Conservation (phyloP, 495 filamentous ascomycete species). For the Tirmania nivea region DNA sequence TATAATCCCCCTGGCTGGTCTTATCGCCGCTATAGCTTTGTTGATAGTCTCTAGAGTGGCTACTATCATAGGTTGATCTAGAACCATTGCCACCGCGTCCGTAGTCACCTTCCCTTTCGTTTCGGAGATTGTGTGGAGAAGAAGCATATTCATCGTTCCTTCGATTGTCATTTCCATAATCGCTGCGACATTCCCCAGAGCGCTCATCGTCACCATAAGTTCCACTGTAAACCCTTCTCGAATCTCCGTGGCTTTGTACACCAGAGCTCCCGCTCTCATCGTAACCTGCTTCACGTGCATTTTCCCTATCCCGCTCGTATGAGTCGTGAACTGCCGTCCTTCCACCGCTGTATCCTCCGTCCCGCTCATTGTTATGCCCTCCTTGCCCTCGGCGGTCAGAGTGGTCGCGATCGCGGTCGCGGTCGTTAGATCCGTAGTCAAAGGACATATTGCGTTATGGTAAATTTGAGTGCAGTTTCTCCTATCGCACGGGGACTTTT, state of each 20-base stretch:
- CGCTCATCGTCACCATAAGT: not conserved
- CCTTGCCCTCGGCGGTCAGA: not conserved
- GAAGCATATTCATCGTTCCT: too few relatives aligned
- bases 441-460: not conserved
- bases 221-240: not conserved
- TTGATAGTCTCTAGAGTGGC: not conserved
- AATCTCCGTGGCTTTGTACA: not conserved
- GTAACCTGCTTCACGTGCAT: not conserved
- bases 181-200: not conserved
- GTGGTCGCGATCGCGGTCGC: not conserved
- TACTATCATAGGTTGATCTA: not conserved
- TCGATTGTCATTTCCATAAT: not conserved
- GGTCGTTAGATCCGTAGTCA: not conserved
- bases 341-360: not conserved
- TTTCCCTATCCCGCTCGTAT: not conserved
- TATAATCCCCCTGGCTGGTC: not conserved
- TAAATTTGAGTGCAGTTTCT: not conserved
- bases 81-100: not conserved
- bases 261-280: not conserved
- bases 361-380: not conserved
- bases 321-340: not conserved
- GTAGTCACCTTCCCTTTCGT: not conserved
- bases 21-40: not conserved
- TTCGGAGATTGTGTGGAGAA: not conserved
- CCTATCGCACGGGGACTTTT: conserved; percentile 15